Evolutionary conservation across 768 basidiomycete species (phyloP).

Genomic region (Serendipita indica): DNA sequence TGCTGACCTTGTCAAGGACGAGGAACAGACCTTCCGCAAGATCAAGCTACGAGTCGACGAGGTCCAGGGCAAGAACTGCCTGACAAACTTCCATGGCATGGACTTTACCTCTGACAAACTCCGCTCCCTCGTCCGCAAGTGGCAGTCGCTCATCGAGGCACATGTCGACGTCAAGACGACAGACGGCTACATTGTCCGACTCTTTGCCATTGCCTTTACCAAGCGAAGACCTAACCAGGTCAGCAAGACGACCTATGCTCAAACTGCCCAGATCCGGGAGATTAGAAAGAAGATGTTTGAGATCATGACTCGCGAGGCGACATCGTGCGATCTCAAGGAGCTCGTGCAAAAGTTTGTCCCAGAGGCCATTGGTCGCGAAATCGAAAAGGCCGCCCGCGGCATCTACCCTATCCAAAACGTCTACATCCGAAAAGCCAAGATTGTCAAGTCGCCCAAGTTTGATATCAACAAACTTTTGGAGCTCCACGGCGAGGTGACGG

Average conservation of each 20-base stretch:
- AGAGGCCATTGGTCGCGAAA: conserved; percentile 97
- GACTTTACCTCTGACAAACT: conserved; percentile 99
- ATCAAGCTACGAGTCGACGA: conserved; percentile 97
- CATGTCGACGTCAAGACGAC: conserved; percentile 98
- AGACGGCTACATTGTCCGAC: conserved; percentile 96
- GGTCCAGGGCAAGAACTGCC: conserved; percentile 95
- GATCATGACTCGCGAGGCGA: conserved; percentile 91
- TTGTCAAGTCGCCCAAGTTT: conserved; percentile 94
- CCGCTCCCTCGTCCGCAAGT: conserved; percentile 98
- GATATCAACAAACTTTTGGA: conserved; percentile 92
- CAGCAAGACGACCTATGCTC: conserved; percentile 97
- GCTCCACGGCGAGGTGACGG: conserved; percentile 87
- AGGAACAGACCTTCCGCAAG: conserved; percentile 99
- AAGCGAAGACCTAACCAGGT: conserved; percentile 94
- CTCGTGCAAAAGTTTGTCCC: conserved; percentile 97
- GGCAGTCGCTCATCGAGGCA: conserved; percentile 98
- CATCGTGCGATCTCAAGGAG: conserved; percentile 94
- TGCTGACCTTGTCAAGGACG: conserved; percentile 97
- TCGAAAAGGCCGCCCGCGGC: conserved; percentile 90
- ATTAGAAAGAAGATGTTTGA: conserved; percentile 99
- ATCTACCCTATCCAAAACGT: conserved; percentile 99
- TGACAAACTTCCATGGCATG: conserved; percentile 99
- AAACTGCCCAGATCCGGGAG: conserved; percentile 87
- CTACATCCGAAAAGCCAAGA: conserved; percentile 98
- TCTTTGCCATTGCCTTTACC: conserved; percentile 98